phyloP scores from a whole-genome alignment of 352 stramenopile species.

The Phytophthora brassicae region DNA sequence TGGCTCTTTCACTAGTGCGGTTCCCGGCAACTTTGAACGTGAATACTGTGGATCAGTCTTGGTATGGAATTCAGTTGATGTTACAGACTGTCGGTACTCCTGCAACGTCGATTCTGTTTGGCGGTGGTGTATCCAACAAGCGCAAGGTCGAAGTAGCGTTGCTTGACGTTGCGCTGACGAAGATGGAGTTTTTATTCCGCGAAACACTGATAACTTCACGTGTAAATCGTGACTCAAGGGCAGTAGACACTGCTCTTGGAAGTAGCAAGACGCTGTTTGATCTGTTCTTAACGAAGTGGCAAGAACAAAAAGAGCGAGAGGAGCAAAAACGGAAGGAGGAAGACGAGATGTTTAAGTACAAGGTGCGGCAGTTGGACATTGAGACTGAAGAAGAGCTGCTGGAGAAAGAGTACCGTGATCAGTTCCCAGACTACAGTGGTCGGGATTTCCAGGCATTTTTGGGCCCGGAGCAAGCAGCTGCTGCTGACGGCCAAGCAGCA shows the following conservation, averaged over 20 bases:
- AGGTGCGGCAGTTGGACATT: constrained; percentile 77
- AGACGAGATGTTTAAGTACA: constrained; percentile 86
- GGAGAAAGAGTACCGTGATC: constrained; percentile 88
- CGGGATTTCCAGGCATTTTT: constrained; percentile 76
- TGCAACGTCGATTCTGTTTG: constrained; percentile 50
- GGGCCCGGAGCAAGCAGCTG: constrained; percentile 36
- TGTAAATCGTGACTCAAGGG: constrained; percentile 17
- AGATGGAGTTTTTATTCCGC: constrained; percentile 73
- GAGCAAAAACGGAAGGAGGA: constrained; percentile 73
- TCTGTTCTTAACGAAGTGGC: constrained; percentile 83
- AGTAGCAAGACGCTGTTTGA: constrained; percentile 81
- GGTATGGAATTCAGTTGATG: constrained; percentile 72
- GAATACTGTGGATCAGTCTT: constrained; percentile 56
- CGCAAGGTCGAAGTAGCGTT: constrained; percentile 71
- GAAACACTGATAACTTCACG: constrained; percentile 34
- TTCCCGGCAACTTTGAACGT: constrained; percentile 57
- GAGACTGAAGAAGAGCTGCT: constrained; percentile 82
- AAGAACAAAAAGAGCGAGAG: constrained; percentile 79
- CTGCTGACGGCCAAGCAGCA: constrained; percentile 6
- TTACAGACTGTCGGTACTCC: constrained; percentile 48
- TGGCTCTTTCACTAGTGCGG: constrained; percentile 63
- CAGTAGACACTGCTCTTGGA: constrained; percentile 46
- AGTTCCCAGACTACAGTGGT: constrained; percentile 93
- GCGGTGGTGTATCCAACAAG: constrained; percentile 39
- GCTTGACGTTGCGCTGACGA: constrained; percentile 66